Conservation (phyloP, 1,284 basidiomycete genomes). For the Apiotrichum mycotoxinovorans region DNA sequence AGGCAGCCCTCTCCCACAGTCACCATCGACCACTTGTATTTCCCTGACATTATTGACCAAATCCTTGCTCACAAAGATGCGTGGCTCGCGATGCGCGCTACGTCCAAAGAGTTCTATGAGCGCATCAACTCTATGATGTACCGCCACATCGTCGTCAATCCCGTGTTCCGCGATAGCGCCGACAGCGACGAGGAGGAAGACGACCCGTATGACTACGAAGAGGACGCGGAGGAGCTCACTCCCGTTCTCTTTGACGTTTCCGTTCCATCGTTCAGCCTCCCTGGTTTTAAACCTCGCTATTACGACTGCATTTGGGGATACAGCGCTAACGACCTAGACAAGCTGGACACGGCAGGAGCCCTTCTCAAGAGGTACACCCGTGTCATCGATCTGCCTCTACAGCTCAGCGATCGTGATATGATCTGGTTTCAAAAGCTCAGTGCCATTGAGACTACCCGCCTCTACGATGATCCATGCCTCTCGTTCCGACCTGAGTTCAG, state of each 20-base stretch:
- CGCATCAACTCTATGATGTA: neutral
- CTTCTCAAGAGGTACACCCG: neutral
- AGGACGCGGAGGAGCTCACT: neutral
- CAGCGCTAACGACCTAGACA: neutral
- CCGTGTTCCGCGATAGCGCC: neutral
- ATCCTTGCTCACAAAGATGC: neutral
- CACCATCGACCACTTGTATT: neutral
- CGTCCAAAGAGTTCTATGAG: neutral
- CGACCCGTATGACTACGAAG: neutral
- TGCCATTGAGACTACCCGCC: neutral
- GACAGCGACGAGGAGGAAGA: neutral
- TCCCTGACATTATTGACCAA: conserved; percentile 1
- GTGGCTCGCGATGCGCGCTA: neutral
- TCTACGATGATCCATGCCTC: neutral
- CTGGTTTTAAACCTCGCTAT: neutral
- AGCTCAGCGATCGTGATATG: neutral
- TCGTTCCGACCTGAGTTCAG: neutral
- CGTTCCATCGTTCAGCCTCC: neutral
- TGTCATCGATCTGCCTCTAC: neutral
- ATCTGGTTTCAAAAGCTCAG: neutral
- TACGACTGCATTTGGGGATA: neutral
- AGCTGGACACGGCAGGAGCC: neutral
- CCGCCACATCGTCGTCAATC: neutral
- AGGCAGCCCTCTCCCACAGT: neutral
- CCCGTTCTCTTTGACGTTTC: neutral